phyloP scores from a whole-genome alignment of 306 rosid species.

The Lotus japonicus region DNA sequence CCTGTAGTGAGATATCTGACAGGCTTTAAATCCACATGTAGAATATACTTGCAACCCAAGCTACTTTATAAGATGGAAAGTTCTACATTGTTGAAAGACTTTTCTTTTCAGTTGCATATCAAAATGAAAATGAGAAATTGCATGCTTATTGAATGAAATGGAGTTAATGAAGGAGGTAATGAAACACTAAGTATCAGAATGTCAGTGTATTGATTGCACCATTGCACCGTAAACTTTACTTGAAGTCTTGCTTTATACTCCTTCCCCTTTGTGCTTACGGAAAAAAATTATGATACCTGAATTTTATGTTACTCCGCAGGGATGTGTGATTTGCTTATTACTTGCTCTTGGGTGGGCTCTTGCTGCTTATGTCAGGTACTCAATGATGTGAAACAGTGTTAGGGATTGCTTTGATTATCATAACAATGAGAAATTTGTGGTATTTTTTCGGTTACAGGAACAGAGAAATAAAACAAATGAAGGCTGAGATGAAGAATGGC shows the following conservation, averaged over 20 bases:
- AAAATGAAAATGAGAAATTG: constrained; percentile 5
- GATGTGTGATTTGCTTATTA: constrained; percentile 64
- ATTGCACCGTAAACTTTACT: constrained; percentile 1
- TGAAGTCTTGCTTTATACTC: constrained; percentile 6
- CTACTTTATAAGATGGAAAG: not conserved
- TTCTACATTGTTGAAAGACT: not conserved
- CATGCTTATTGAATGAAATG: constrained; percentile 10
- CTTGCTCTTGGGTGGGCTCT: constrained; percentile 91
- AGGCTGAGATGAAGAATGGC: constrained; percentile 45
- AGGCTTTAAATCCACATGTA: not conserved
- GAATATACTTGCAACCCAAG: constrained; percentile 3
- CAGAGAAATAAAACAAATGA: constrained; percentile 76
- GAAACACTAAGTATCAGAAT: not conserved
- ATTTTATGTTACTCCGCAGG: constrained; percentile 41
- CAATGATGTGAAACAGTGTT: not conserved
- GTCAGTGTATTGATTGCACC: not conserved
- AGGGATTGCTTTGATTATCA: not conserved
- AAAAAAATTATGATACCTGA: not conserved
- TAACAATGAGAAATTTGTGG: not conserved
- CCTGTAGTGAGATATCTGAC: not conserved
- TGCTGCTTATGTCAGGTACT: constrained; percentile 90
- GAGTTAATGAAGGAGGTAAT: constrained; percentile 4
- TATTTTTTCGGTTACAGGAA: constrained; percentile 48
- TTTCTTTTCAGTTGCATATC: constrained; percentile 9
- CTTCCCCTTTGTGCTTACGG: not conserved